Percentiles rank a stretch among this genome's conserved stretches.
phyloP scores from a whole-genome alignment of 306 rosid genomes.

The Prunus padus region DNA sequence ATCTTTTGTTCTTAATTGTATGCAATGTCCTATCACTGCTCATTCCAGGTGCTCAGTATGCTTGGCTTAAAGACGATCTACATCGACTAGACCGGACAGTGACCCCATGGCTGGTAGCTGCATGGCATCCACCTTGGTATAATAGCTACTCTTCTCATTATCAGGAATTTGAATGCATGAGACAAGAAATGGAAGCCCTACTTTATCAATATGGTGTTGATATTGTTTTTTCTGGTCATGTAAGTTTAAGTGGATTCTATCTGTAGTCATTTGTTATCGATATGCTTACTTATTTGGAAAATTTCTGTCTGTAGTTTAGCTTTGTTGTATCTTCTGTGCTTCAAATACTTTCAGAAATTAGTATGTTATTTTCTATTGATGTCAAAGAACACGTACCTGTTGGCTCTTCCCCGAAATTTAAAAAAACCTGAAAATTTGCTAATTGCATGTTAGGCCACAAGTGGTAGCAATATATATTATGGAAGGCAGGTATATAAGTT shows the following conservation, averaged over 20 bases:
- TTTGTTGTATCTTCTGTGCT: too few species aligned
- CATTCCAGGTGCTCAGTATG: conserved; percentile 71
- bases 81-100: conserved; percentile 44
- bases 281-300: not conserved
- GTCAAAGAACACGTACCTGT: too few species aligned
- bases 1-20: not conserved
- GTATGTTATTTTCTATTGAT: too few species aligned
- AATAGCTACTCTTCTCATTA: conserved; percentile 87
- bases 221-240: conserved; percentile 82
- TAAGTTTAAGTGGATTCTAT: conserved; percentile 44
- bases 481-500: too few species aligned
- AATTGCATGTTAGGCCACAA: not conserved
- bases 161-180: conserved; percentile 95
- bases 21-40: conserved; percentile 14
- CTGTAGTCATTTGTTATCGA: not conserved
- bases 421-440: not conserved
- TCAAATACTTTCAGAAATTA: too few species aligned
- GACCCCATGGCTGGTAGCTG: conserved; percentile 86
- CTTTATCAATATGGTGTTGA: conserved; percentile 64
- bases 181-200: conserved; percentile 88
- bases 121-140: conserved; percentile 94
- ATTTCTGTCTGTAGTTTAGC: not conserved
- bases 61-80: conserved; percentile 74
- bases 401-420: too few species aligned
- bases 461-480: too few species aligned